Evolutionary conservation across 1,139 yeast genomes (phyloP).

Genomic region (Hansenula sp.): DNA sequence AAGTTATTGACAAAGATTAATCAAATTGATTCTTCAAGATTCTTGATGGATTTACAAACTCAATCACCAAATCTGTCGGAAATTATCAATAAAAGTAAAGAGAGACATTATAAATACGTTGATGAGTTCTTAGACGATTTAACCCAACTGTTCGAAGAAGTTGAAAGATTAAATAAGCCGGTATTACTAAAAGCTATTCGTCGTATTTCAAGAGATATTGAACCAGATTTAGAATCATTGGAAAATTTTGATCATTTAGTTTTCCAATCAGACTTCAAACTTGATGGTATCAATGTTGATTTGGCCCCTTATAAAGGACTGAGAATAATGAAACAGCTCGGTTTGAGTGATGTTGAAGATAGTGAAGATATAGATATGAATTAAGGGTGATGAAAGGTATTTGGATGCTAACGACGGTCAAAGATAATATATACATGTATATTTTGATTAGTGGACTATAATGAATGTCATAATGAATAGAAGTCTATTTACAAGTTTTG

Average conservation of each 20-base stretch:
- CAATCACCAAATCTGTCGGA: slow-evolving; percentile 12
- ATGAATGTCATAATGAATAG: background rate
- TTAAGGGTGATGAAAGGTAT: too few species aligned
- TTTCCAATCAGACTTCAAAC: slow-evolving; percentile 9
- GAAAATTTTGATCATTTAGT: slow-evolving; percentile 9
- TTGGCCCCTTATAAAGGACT: slow-evolving; percentile 28
- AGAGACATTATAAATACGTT: slow-evolving; percentile 23
- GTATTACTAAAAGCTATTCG: slow-evolving; percentile 17
- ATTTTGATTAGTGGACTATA: background rate
- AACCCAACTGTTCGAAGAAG: slow-evolving; percentile 19
- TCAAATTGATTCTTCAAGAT: slow-evolving; percentile 24
- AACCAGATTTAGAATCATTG: slow-evolving; percentile 10
- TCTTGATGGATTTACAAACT: slow-evolving; percentile 17
- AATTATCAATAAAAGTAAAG: slow-evolving; percentile 24
- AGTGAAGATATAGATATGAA: background rate
- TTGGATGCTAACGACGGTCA: background rate
- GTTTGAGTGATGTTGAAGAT: slow-evolving; percentile 31
- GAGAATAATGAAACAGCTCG: slow-evolving; percentile 24
- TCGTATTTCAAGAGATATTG: slow-evolving; percentile 18
- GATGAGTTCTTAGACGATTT: slow-evolving; percentile 27
- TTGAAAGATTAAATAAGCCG: slow-evolving; percentile 12
- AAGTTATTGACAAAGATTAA: slow-evolving; percentile 20
- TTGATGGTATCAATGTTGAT: slow-evolving; percentile 16
- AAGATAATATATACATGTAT: background rate
- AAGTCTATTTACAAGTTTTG: too few species aligned